These are phyloP conservation scores for Cystodermella granulosa DNA, from an alignment of 1,284 basidiomycete genomes.

Conservation along the genomic window DNA sequence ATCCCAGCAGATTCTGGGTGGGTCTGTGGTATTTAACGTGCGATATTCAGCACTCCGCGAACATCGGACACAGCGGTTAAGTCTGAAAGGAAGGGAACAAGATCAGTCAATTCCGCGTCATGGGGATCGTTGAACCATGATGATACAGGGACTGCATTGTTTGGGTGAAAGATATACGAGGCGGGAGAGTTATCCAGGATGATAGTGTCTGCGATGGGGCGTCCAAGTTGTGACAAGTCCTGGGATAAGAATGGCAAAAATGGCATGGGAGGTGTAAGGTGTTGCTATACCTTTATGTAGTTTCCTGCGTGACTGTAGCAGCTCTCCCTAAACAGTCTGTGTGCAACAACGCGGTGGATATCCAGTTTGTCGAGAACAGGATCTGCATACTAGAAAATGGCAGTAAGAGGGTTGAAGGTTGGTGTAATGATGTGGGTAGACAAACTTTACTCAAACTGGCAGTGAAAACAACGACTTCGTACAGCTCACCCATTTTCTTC, in stretches of 20 bases:
- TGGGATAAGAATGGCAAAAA: slow-evolving; percentile 29
- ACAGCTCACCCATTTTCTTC: slow-evolving; percentile 94
- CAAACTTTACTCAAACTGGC: slow-evolving; percentile 93
- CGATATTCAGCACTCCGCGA: slow-evolving; percentile 83
- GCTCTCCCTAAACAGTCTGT: slow-evolving; percentile 94
- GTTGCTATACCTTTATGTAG: slow-evolving; percentile 81
- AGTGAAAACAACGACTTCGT: slow-evolving; percentile 97
- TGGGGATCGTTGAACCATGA: slow-evolving; percentile 99
- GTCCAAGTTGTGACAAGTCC: slow-evolving; percentile 95
- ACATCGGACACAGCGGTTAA: slow-evolving; percentile 85
- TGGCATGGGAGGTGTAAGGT: slow-evolving; percentile 2
- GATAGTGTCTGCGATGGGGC: slow-evolving; percentile 88
- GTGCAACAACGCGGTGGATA: slow-evolving; percentile 82
- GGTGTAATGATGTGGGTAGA: slow-evolving; percentile 5
- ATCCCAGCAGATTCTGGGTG: background rate
- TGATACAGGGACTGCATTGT: slow-evolving; percentile 98
- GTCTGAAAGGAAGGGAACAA: slow-evolving; percentile 90
- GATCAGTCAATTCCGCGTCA: slow-evolving; percentile 93
- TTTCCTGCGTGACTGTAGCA: slow-evolving; percentile 99
- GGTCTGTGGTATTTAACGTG: slow-evolving; percentile 43
- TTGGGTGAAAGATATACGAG: slow-evolving; percentile 98
- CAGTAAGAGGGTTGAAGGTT: background rate
- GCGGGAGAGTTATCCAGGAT: slow-evolving; percentile 99
- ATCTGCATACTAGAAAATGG: slow-evolving; percentile 81
- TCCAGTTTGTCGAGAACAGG: slow-evolving; percentile 98